Conservation (phyloP, 2,329 filamentous ascomycete species). For the Fusarium marasasianum region DNA sequence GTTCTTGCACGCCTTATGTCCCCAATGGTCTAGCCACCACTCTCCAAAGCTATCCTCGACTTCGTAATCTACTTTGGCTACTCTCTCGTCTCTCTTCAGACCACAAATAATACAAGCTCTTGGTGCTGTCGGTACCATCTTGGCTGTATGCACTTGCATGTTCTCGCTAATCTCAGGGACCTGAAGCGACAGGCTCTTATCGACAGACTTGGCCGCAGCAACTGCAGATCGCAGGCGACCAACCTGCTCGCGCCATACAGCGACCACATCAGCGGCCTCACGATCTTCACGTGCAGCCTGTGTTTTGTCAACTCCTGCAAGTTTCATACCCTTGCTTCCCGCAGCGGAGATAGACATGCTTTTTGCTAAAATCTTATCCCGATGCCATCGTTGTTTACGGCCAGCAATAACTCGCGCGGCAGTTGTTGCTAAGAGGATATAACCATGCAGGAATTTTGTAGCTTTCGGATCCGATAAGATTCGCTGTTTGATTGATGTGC, state of each 20-base stretch:
- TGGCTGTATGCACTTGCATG: constrained; percentile 74
- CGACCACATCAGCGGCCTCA: constrained; percentile 80
- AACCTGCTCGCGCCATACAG: constrained; percentile 78
- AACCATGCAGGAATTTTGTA: constrained; percentile 70
- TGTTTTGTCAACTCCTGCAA: constrained; percentile 83
- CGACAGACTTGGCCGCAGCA: constrained; percentile 70
- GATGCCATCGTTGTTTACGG: constrained; percentile 87
- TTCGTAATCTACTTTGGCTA: constrained; percentile 77
- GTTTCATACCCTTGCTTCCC: constrained; percentile 87
- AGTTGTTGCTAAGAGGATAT: constrained; percentile 71
- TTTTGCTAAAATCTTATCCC: constrained; percentile 84
- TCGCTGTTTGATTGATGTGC: constrained; percentile 66
- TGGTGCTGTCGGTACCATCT: constrained; percentile 77
- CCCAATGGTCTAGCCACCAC: constrained; percentile 95
- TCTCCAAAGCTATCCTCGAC: constrained; percentile 94
- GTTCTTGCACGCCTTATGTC: constrained; percentile 78
- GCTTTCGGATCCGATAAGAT: constrained; percentile 71
- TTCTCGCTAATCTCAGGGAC: constrained; percentile 77
- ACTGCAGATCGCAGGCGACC: constrained; percentile 79
- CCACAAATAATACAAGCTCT: constrained; percentile 88
- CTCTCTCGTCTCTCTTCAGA: constrained; percentile 84
- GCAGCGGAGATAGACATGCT: constrained; percentile 87
- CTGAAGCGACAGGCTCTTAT: constrained; percentile 56
- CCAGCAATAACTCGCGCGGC: constrained; percentile 85
- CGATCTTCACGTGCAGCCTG: constrained; percentile 86